phyloP scores from a whole-genome alignment of 805 yeast species.

The Candida awuae region DNA sequence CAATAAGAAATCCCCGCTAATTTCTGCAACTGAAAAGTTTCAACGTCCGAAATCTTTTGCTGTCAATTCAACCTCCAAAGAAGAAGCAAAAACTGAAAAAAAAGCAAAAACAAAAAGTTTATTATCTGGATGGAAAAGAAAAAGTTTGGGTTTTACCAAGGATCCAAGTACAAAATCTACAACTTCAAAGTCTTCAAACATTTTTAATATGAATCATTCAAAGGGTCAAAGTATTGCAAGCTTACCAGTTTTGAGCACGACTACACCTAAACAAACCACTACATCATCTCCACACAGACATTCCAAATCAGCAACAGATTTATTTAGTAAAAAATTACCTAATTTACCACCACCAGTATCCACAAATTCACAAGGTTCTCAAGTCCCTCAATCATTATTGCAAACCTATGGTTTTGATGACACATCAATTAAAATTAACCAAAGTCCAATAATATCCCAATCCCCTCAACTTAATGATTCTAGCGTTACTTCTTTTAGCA shows the following conservation, averaged over 20 bases:
- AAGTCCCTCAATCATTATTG: slow-evolving; percentile 9
- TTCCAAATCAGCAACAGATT: slow-evolving; percentile 7
- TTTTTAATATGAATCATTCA: slow-evolving; percentile 1
- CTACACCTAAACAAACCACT: background rate
- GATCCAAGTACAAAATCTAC: background rate
- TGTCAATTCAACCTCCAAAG: slow-evolving; percentile 1
- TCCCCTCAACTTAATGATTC: slow-evolving; percentile 1
- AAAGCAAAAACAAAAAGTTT: slow-evolving; percentile 25
- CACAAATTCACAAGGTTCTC: too few species aligned
- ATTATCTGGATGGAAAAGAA: slow-evolving; percentile 27
- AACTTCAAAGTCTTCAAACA: background rate
- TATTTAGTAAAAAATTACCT: slow-evolving; percentile 5
- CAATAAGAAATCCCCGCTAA: slow-evolving; percentile 3
- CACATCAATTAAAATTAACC: slow-evolving; percentile 6
- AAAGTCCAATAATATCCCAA: slow-evolving; percentile 8
- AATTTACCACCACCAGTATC: slow-evolving; percentile 5
- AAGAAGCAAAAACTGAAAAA: slow-evolving; percentile 14
- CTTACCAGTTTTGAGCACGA: slow-evolving; percentile 4
- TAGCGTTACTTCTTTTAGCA: background rate
- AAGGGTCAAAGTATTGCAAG: slow-evolving; percentile 5
- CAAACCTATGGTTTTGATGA: slow-evolving; percentile 20
- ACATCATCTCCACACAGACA: slow-evolving; percentile 10
- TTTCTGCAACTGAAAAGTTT: background rate
- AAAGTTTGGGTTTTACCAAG: slow-evolving; percentile 15
- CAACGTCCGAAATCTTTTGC: slow-evolving; percentile 12